Base-by-base conservation (phyloP, 129 eudicot species). In the Gnaphalium uliginosum region DNA sequence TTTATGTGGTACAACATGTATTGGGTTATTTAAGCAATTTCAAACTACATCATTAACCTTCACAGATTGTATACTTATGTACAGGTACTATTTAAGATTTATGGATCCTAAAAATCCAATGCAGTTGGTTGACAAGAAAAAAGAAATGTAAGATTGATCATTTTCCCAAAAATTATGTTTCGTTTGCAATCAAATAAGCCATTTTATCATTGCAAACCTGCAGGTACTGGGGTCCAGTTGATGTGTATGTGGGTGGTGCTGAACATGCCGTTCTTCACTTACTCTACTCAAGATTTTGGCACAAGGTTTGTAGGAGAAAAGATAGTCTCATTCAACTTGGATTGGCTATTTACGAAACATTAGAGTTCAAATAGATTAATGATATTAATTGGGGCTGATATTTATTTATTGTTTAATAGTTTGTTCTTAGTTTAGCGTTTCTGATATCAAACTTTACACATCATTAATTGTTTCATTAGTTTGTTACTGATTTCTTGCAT, bases 191-290 rank as follows among this genome's bases (percentile, higher is more conserved):
- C 18, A 35, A n/a, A 53, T 23, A 41, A 35, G 25, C 33, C 35
- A 27, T 57, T 72, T 68, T 66, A 21, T 26, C 19, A 46, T 60
- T 15, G 32, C 9, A 57, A 54, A 41, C 70, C 18, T 69, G 35
- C 81, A 94, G 98, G 89, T 94, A 94, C 61, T 90, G 97, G 98
- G 68, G 97, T 79, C 98, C 97, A 35, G 96, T 90, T 73, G 98
- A 94, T 89, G 97, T 90, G 29, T 94, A 94, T 24, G 97, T 90
- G 72, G 98, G 98, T 64, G 98, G 98, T 77, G 97, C 98, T 71
- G 98, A 94, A 77, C 98, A 94, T 89, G 98, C 98, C 62, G 98
- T 94, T 83, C 98, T 94, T 81, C 98, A 94, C 87, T 84, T 94
- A 62, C 98, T 94, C 66, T 94, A 94, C 83, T 84, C 98, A 60